phyloP scores from a whole-genome alignment of 371 early-diverging fungal species.

The Apophysomyces trapeziformis region DNA sequence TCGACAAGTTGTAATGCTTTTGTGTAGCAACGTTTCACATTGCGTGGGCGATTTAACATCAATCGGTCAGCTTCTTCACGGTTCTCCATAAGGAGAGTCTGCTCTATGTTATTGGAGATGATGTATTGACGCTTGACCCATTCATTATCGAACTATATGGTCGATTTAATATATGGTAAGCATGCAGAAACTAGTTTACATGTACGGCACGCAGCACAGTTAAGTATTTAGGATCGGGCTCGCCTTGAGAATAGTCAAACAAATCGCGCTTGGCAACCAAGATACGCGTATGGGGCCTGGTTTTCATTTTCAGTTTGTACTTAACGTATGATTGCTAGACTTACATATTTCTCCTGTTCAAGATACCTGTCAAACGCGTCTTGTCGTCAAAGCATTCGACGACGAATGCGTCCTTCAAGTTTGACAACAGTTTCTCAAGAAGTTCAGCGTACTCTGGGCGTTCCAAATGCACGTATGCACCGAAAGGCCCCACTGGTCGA shows the following conservation, averaged over 20 bases:
- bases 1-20: constrained; percentile 71
- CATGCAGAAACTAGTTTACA: constrained; percentile 19
- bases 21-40: constrained; percentile 74
- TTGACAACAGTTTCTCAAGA: constrained; percentile 76
- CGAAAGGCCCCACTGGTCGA: constrained; percentile 88
- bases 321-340: background rate
- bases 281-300: constrained; percentile 44
- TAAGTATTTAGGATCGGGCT: constrained; percentile 64
- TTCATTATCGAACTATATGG: constrained; percentile 61
- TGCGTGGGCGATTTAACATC: constrained; percentile 67
- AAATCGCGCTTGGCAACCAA: constrained; percentile 65
- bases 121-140: constrained; percentile 82
- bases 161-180: background rate
- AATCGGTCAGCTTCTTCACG: constrained; percentile 76
- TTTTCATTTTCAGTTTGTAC: background rate
- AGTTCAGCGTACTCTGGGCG: constrained; percentile 64
- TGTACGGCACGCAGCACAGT: constrained; percentile 76
- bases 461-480: constrained; percentile 68
- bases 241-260: constrained; percentile 74
- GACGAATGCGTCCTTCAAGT: constrained; percentile 72
- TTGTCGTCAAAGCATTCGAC: constrained; percentile 79
- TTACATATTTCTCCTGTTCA: constrained; percentile 54
- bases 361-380: constrained; percentile 49
- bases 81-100: constrained; percentile 70
- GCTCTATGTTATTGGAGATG: constrained; percentile 75